Conservation (phyloP, 1,284 basidiomycete genomes). For the Tylopilus sp. region DNA sequence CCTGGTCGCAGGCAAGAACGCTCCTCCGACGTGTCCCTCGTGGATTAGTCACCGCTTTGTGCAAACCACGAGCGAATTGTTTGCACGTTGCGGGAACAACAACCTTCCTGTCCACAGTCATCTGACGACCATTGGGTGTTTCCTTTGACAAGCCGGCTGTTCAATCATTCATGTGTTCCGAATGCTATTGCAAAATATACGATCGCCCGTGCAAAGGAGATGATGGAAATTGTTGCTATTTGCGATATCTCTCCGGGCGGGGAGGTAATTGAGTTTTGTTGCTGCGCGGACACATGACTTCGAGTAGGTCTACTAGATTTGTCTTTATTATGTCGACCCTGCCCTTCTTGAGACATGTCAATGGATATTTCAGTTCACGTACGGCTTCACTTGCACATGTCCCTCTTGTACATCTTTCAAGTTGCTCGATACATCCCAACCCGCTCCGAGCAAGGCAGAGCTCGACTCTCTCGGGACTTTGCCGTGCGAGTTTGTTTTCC, state of each 20-base stretch:
- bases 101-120: constrained; percentile 73
- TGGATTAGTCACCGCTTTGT: constrained; percentile 26
- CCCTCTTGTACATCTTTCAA: constrained; percentile 46
- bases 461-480: constrained; percentile 32
- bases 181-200: constrained; percentile 65
- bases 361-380: constrained; percentile 54
- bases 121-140: constrained; percentile 61
- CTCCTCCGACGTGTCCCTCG: constrained; percentile 36
- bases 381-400: constrained; percentile 67
- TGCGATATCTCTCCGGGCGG: constrained; percentile 52
- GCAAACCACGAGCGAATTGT: constrained; percentile 42
- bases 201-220: constrained; percentile 37
- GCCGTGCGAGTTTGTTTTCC: constrained; percentile 41
- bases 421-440: constrained; percentile 32
- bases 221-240: constrained; percentile 64
- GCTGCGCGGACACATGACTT: neutral
- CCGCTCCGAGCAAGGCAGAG: constrained; percentile 11
- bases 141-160: constrained; percentile 64
- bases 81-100: constrained; percentile 67
- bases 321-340: constrained; percentile 71
- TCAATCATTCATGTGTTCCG: constrained; percentile 75
- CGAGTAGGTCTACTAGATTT: constrained; percentile 44
- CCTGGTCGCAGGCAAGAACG: constrained; percentile 22
- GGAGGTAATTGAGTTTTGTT: constrained; percentile 47
- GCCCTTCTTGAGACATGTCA: constrained; percentile 60